A percentile compares a stretch with the other conserved stretches of the same genome.
Conservation (phyloP, 2,329 filamentous ascomycete species). For the Orbilia ellipsospora region DNA sequence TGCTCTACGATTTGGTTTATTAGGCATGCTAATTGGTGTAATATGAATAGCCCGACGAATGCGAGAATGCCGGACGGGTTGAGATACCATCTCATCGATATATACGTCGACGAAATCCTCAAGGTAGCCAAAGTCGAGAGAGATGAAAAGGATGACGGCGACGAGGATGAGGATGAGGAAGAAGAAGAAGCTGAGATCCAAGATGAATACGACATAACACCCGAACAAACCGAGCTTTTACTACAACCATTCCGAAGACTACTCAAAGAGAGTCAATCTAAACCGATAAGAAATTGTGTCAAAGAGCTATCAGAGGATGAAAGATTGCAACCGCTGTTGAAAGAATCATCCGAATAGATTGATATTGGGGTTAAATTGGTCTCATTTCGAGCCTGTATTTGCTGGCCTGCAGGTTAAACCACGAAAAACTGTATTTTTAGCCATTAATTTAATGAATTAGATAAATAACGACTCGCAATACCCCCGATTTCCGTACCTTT, state of each 20-base stretch:
- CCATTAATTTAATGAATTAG: conserved; percentile 11
- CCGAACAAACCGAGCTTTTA: conserved; percentile 65
- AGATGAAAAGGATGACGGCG: conserved; percentile 60
- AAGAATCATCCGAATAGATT: conserved; percentile 16
- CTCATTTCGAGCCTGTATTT: too few relatives aligned
- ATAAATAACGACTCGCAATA: conserved; percentile 38
- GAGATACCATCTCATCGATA: conserved; percentile 85
- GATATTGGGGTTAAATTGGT: neutral
- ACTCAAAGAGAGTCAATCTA: conserved; percentile 71
- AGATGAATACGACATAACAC: conserved; percentile 63
- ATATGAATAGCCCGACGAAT: conserved; percentile 62
- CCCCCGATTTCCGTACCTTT: neutral
- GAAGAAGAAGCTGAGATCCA: conserved; percentile 60
- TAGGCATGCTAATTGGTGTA: neutral
- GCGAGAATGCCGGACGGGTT: conserved; percentile 81
- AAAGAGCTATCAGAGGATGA: conserved; percentile 78
- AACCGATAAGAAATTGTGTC: conserved; percentile 74
- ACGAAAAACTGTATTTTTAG: conserved; percentile 18
- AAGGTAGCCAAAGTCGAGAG: conserved; percentile 70
- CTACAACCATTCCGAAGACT: conserved; percentile 70
- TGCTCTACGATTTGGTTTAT: too few relatives aligned
- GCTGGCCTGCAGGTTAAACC: too few relatives aligned
- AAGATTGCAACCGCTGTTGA: conserved; percentile 70
- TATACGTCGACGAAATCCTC: conserved; percentile 91
- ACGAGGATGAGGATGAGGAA: conserved; percentile 60